Evolutionary conservation across 208 protist species (phyloP), one percentile per base, ranked within the genome.

Genomic region (Willaertia magna): DNA sequence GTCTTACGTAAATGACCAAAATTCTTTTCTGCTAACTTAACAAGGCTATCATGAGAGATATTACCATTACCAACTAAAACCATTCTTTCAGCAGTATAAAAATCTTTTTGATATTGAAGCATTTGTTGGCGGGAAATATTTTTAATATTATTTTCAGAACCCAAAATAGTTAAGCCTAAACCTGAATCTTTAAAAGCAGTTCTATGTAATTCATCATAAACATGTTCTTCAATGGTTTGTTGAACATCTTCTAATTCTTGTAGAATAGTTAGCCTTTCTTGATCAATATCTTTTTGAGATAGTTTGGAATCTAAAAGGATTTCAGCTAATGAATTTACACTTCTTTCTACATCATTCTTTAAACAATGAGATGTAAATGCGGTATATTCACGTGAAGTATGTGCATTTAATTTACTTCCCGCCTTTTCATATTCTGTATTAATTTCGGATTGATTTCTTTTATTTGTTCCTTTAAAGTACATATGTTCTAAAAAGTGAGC

Each of bases 401-500:
- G 99, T n/a, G 98, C 98, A 90, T 99, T 99, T 74, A 99, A 97
- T 87, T 97, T 95, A 18, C 93, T 97, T 26, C 98, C 98, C 86
- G 96, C 97, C 59, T 97, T 94, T 93, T 99, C 97, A 76, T 99
- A 94, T 55, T 96, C 87, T 44, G 89, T 84, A 90, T 99, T 97
- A 79, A 98, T 92, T n/a, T 95, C 91, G 22, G 89, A 46, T 87
- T 95, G 94, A 7, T 95, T 94, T 87, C 97, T 96, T 40, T 89
- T 93, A 7, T 91, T 87, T 9, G 97, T 98, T 43, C 97, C 97
- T 85, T 99, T 99, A 91, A 99, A 99, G 88, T 96, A 95, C 95
- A 99, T 97, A 91, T 99, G 97, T 92, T 99, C 97, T 1, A 99
- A 92, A 86, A 99, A 99, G 88, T 99, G 98, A 43, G 98, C 98